These are phyloP conservation scores for Avena insularis DNA, from an alignment of 176 grass and related monocot species.

Conservation along the genomic window DNA sequence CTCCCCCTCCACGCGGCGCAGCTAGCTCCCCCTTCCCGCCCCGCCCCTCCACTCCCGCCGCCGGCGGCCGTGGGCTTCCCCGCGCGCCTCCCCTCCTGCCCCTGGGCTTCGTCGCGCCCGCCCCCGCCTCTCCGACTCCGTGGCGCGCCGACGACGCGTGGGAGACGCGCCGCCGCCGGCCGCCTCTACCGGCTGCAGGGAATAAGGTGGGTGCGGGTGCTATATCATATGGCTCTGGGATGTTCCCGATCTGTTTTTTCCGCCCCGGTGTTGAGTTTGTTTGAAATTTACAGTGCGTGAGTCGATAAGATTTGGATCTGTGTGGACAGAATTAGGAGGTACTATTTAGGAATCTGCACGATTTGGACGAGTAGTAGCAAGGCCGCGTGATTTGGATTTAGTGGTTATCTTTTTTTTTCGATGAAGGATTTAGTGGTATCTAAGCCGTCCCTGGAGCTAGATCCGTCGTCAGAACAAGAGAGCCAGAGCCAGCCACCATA, in stretches of 20 bases:
- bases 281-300: background rate
- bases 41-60: background rate
- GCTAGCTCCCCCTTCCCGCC: background rate
- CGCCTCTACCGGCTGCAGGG: background rate
- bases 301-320: background rate
- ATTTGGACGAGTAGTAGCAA: background rate
- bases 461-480: background rate
- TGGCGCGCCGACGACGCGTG: background rate
- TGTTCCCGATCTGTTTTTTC: background rate
- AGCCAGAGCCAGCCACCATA: background rate
- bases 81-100: background rate
- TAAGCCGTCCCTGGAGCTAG: background rate
- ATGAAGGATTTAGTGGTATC: no score
- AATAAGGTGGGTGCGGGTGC: background rate
- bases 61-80: background rate
- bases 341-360: background rate
- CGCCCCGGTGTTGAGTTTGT: background rate
- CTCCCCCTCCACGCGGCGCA: background rate
- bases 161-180: background rate
- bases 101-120: background rate
- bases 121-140: background rate
- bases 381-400: background rate
- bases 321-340: background rate
- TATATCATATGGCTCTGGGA: no score
- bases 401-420: no score